Evolutionary conservation across 805 yeast species (phyloP).

Genomic region (Monosporozyma solicola): DNA sequence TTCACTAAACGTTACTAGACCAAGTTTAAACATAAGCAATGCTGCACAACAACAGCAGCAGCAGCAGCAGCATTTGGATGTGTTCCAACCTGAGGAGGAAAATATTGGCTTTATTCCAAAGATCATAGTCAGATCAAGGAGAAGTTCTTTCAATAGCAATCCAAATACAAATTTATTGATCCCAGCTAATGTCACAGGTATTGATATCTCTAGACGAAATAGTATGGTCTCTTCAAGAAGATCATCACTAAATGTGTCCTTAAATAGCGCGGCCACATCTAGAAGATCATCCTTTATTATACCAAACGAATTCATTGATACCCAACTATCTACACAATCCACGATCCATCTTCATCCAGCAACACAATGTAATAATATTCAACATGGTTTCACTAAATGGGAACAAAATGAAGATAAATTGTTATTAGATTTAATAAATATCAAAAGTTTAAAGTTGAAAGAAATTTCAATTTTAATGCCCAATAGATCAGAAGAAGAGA

Average conservation of each 20-base stretch:
- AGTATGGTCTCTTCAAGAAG: constrained; percentile 15
- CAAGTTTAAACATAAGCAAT: constrained; percentile 1
- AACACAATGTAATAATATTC: neutral
- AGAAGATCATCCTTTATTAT: constrained; percentile 22
- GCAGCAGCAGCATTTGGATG: neutral
- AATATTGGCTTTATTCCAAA: constrained; percentile 30
- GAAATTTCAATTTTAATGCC: constrained; percentile 69
- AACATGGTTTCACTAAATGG: constrained; percentile 30
- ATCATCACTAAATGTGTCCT: constrained; percentile 24
- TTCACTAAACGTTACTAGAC: constrained; percentile 22
- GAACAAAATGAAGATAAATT: constrained; percentile 62
- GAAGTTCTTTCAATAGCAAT: constrained; percentile 21
- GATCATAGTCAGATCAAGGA: constrained; percentile 28
- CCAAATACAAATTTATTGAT: neutral
- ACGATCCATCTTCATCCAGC: neutral
- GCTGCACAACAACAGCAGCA: neutral
- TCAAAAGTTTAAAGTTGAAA: constrained; percentile 51
- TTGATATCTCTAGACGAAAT: neutral
- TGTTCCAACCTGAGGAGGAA: constrained; percentile 19
- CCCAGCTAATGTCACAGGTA: neutral
- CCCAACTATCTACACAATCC: neutral
- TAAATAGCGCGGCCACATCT: constrained; percentile 13
- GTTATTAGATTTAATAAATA: constrained; percentile 42
- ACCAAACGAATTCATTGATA: constrained; percentile 4
- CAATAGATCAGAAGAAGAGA: constrained; percentile 62